These are phyloP conservation scores for Candida awuae DNA, from an alignment of 805 yeast genomes.

Conservation along the genomic window DNA sequence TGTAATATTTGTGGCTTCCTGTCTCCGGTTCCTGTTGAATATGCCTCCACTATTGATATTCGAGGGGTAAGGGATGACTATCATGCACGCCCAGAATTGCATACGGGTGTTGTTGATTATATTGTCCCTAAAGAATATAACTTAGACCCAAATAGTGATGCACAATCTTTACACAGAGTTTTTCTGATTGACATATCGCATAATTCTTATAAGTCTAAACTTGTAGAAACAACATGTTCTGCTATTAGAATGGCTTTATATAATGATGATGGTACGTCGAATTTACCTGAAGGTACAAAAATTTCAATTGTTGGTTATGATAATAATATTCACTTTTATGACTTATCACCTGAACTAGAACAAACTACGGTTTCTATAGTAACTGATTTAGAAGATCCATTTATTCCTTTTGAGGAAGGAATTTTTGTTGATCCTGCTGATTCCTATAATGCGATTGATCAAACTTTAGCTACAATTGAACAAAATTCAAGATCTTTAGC, in stretches of 20 bases:
- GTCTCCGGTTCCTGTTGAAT: slow-evolving; percentile 59
- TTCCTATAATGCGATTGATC: slow-evolving; percentile 54
- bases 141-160: slow-evolving; percentile 24
- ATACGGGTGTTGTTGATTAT: slow-evolving; percentile 78
- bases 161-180: slow-evolving; percentile 26
- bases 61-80: slow-evolving; percentile 59
- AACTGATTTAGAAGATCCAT: slow-evolving; percentile 67
- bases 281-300: slow-evolving; percentile 37
- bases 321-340: slow-evolving; percentile 61
- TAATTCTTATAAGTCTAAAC: slow-evolving; percentile 61
- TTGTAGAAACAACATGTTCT: slow-evolving; percentile 13
- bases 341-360: slow-evolving; percentile 48
- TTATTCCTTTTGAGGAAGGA: slow-evolving; percentile 73
- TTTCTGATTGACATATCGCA: slow-evolving; percentile 61
- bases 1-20: slow-evolving; percentile 87
- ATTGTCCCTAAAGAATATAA: slow-evolving; percentile 70
- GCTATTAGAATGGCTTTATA: slow-evolving; percentile 43
- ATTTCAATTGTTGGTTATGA: slow-evolving; percentile 75
- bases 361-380: slow-evolving; percentile 53
- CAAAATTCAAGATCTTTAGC: slow-evolving; percentile 32
- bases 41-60: slow-evolving; percentile 52
- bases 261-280: slow-evolving; percentile 30
- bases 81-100: slow-evolving; percentile 63
- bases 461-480: slow-evolving; percentile 57
- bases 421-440: slow-evolving; percentile 74